Percentiles rank a stretch among this genome's conserved stretches.
phyloP scores from a whole-genome alignment of 768 basidiomycete genomes.

The Pulveroboletus sp. region DNA sequence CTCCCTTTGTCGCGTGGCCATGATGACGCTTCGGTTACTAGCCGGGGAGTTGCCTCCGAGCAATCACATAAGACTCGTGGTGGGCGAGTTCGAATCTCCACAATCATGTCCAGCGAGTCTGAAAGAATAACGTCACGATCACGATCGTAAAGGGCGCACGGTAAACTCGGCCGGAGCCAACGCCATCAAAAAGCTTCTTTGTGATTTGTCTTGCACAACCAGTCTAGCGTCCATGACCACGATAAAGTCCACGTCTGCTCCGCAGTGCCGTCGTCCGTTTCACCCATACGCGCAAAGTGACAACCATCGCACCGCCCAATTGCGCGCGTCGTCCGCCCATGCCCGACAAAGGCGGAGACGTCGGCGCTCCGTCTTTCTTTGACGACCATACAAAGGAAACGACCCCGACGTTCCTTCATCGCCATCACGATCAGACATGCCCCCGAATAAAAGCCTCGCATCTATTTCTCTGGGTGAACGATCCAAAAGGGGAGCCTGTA shows the following conservation, averaged over 20 bases:
- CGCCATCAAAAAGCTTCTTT: neutral
- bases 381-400: slow-evolving; percentile 6
- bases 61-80: neutral
- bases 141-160: neutral
- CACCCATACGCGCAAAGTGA: neutral
- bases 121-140: neutral
- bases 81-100: neutral
- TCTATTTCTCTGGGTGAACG: neutral
- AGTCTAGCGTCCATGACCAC: no score
- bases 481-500: neutral
- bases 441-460: neutral
- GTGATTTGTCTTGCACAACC: no score
- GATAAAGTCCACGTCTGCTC: neutral
- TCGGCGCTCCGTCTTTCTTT: neutral
- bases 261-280: neutral
- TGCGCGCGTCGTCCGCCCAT: neutral
- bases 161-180: neutral
- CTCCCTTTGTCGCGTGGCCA: slow-evolving; percentile 9
- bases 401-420: slow-evolving; percentile 1
- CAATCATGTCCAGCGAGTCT: neutral
- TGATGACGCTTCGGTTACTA: neutral
- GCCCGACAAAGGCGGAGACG: neutral
- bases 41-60: neutral
- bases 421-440: slow-evolving; percentile 19
- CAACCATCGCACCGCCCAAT: neutral